A percentile compares a stretch with the other conserved stretches of the same genome.
These are phyloP conservation scores for Miscanthus lutarioriparius DNA, from an alignment of 176 grass and related monocot species.

Conservation along the genomic window DNA sequence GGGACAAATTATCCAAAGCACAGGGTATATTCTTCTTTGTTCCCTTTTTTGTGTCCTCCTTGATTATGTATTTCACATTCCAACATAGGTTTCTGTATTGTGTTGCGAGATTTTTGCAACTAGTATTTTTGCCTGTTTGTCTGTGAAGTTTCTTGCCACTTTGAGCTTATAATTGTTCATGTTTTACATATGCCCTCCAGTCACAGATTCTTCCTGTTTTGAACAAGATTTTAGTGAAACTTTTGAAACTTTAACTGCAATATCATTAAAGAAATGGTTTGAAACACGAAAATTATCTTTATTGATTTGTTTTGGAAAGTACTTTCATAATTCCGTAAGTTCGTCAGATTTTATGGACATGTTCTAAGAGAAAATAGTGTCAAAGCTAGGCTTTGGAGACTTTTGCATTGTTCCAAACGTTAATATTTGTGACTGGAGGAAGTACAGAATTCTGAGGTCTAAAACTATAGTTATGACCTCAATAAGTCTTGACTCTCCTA, in stretches of 20 bases:
- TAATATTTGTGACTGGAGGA: neutral
- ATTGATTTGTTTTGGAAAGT: neutral
- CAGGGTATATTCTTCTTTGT: slow-evolving; percentile 61
- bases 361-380: neutral
- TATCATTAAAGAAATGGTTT: neutral
- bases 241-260: neutral
- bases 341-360: neutral
- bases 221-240: neutral
- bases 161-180: neutral
- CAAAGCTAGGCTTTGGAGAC: neutral
- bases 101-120: neutral
- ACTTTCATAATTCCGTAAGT: neutral
- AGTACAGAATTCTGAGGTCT: neutral
- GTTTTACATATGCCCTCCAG: neutral
- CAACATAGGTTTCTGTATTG: neutral
- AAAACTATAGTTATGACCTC: neutral
- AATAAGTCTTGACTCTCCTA: neutral
- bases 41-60: slow-evolving; percentile 18
- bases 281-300: neutral
- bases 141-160: neutral
- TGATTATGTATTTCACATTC: slow-evolving; percentile 19
- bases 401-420: neutral
- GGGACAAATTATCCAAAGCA: slow-evolving; percentile 99
- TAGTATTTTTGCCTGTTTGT: neutral
- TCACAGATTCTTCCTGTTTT: neutral